A percentile compares a stretch with the other conserved stretches of the same genome.
Conservation (phyloP, 257 asterid species). For the Handroanthus guayacan region DNA sequence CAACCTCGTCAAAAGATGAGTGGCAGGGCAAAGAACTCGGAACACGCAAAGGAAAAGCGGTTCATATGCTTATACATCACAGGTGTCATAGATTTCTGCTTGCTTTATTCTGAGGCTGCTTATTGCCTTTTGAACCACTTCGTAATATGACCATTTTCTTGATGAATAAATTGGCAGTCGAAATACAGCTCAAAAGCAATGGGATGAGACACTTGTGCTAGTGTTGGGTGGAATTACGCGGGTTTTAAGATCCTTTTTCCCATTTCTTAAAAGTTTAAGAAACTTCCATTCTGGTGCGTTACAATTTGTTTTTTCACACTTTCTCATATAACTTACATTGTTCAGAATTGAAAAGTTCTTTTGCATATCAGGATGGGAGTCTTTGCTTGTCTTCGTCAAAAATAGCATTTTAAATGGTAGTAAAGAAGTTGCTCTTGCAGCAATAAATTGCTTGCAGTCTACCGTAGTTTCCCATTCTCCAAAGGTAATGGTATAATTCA, state of each 20-base stretch:
- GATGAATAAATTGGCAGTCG: slow-evolving; percentile 66
- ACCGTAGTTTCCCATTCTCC: slow-evolving; percentile 91
- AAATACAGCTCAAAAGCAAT: slow-evolving; percentile 98
- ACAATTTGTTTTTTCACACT: slow-evolving; percentile 16
- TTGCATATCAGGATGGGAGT: slow-evolving; percentile 82
- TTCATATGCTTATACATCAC: slow-evolving; percentile 99
- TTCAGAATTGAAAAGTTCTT: slow-evolving; percentile 9
- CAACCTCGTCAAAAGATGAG: slow-evolving; percentile 97
- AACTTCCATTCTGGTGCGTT: slow-evolving; percentile 78
- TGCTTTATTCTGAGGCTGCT: slow-evolving; percentile 26
- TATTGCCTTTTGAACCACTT: slow-evolving; percentile 24
- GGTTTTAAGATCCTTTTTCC: slow-evolving; percentile 84
- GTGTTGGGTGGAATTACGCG: slow-evolving; percentile 94
- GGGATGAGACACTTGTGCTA: slow-evolving; percentile 99
- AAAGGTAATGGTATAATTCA: slow-evolving; percentile 56
- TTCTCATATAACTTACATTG: neutral
- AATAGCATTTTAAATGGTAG: slow-evolving; percentile 87
- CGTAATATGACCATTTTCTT: slow-evolving; percentile 25
- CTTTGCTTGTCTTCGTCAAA: slow-evolving; percentile 76
- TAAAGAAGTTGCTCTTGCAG: slow-evolving; percentile 95
- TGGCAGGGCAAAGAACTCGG: slow-evolving; percentile 99
- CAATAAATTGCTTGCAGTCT: slow-evolving; percentile 92
- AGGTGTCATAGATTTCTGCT: slow-evolving; percentile 56
- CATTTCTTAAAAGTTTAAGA: slow-evolving; percentile 70
- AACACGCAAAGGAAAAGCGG: slow-evolving; percentile 95